Evolutionary conservation across 768 basidiomycete species (phyloP).

Genomic region (Favolaschia claudopus): DNA sequence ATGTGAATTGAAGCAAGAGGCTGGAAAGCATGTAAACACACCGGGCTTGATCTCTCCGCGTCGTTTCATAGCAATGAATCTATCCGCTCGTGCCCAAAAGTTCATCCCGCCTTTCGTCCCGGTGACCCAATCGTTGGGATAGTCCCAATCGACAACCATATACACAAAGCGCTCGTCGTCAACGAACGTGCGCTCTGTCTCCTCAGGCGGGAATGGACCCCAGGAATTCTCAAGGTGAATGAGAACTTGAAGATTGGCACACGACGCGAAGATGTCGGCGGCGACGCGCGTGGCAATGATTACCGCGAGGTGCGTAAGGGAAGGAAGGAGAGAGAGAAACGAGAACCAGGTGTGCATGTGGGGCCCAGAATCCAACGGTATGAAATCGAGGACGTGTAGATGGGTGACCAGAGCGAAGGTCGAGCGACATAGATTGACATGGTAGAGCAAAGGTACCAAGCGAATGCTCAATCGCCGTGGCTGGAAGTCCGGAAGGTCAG

Average conservation of each 20-base stretch:
- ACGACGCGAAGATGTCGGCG: background rate
- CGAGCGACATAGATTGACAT: no score
- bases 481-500: background rate
- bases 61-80: background rate
- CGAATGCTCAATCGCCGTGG: background rate
- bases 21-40: background rate
- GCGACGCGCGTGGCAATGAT: background rate
- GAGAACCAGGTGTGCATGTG: no score
- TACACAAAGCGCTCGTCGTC: background rate
- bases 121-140: background rate
- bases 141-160: background rate
- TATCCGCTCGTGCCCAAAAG: background rate
- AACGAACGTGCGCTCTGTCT: background rate
- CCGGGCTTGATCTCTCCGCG: no score
- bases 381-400: no score
- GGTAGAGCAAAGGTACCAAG: no score
- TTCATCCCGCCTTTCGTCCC: background rate
- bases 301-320: conserved; percentile 6
- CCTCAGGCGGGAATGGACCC: background rate
- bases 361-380: no score
- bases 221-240: background rate
- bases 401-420: no score
- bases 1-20: no score
- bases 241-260: background rate
- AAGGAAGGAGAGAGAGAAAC: background rate